A percentile compares a stretch with the other conserved stretches of the same genome.
Conservation (phyloP, 345 rosid species). For the Lumnitzera littorea region DNA sequence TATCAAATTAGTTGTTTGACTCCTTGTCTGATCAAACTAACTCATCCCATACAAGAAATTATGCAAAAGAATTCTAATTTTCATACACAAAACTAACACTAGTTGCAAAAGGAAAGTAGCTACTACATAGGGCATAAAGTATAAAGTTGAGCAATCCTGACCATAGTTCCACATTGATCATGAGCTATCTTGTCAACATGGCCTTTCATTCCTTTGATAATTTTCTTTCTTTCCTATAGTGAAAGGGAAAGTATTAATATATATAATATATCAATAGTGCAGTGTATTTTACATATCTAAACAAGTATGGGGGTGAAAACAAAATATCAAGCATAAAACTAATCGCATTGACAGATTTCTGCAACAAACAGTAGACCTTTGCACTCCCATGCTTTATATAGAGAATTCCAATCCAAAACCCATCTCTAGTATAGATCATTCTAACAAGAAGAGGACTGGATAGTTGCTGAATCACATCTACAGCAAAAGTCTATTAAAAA, state of each 20-base stretch:
- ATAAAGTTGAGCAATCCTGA: constrained; percentile 24
- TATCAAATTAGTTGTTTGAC: too few species aligned
- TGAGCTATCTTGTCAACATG: constrained; percentile 54
- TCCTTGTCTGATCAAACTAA: too few species aligned
- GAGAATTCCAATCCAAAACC: constrained; percentile 74
- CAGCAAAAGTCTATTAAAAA: constrained; percentile 59
- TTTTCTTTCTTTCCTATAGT: constrained; percentile 81
- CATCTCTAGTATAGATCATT: constrained; percentile 93
- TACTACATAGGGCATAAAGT: not conserved
- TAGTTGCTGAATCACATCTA: constrained; percentile 67
- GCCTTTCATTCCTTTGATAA: constrained; percentile 80
- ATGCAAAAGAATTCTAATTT: not conserved
- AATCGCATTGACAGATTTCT: not conserved
- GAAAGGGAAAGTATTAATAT: constrained; percentile 6
- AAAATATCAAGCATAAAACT: not conserved
- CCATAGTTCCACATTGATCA: constrained; percentile 79
- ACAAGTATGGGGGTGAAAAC: not conserved
- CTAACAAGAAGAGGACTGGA: constrained; percentile 78
- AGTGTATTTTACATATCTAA: not conserved
- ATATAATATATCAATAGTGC: constrained; percentile 4
- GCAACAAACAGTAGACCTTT: constrained; percentile 44
- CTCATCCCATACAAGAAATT: too few species aligned
- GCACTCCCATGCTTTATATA: constrained; percentile 92
- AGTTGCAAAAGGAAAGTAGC: not conserved
- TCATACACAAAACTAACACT: not conserved